These are phyloP conservation scores for Phytomonas serpens DNA, from an alignment of 208 protist genomes.

Conservation along the genomic window DNA sequence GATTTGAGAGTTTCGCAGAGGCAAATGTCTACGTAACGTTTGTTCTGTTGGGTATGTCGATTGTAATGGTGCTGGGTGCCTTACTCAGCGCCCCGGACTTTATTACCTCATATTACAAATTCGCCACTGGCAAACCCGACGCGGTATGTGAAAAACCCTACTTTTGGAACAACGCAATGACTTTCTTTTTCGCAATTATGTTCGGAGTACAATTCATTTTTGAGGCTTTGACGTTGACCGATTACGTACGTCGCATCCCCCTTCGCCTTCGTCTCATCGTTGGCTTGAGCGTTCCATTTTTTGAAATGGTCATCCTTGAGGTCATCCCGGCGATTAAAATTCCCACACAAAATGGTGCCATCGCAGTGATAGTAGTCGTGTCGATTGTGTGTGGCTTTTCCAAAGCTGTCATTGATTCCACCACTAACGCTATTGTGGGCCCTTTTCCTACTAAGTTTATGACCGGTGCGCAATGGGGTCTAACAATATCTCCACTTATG, in stretches of 20 bases:
- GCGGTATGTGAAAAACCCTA: constrained; percentile 24
- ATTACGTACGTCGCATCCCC: constrained; percentile 37
- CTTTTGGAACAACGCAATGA: constrained; percentile 72
- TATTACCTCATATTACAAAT: constrained; percentile 70
- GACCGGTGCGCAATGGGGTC: constrained; percentile 59
- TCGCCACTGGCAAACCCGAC: constrained; percentile 38
- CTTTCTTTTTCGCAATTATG: constrained; percentile 72
- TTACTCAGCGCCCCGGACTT: constrained; percentile 78
- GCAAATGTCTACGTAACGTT: constrained; percentile 76
- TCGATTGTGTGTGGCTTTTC: constrained; percentile 43
- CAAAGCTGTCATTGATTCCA: constrained; percentile 75
- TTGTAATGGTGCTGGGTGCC: constrained; percentile 80
- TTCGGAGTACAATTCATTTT: constrained; percentile 49
- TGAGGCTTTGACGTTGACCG: constrained; percentile 39
- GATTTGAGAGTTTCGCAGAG: constrained; percentile 50
- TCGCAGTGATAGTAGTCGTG: constrained; percentile 58
- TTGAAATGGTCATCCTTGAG: constrained; percentile 52
- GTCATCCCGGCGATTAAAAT: constrained; percentile 32
- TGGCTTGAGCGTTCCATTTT: constrained; percentile 40
- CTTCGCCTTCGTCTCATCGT: constrained; percentile 38
- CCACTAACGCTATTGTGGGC: constrained; percentile 67
- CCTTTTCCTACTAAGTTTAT: constrained; percentile 79
- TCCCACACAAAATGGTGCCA: constrained; percentile 38
- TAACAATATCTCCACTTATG: constrained; percentile 44
- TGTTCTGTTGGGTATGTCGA: constrained; percentile 73